A percentile compares a stretch with the other conserved stretches of the same genome.
Evolutionary conservation across 108 stramenopile genomes (phyloP).

Genomic region (Nitzschia putrida): DNA sequence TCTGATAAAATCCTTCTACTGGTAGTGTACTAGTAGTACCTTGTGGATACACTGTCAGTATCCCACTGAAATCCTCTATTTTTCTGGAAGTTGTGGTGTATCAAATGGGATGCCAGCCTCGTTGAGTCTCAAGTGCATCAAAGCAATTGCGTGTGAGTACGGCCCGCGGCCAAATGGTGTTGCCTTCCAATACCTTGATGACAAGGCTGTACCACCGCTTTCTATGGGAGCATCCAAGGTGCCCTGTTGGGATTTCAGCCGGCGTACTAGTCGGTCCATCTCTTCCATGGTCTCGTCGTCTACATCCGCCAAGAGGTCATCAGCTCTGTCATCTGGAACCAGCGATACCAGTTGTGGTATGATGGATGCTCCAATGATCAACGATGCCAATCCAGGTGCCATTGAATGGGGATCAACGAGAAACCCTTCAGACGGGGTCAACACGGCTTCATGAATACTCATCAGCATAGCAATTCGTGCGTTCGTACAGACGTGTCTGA

Average conservation of each 20-base stretch:
- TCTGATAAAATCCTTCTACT: too few relatives aligned
- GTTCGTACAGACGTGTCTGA: background rate
- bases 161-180: too few relatives aligned
- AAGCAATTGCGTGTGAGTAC: too few relatives aligned
- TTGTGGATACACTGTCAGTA: too few relatives aligned
- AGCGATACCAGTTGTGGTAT: slow-evolving; percentile 6
- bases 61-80: too few relatives aligned
- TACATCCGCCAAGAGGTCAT: background rate
- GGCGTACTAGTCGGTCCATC: background rate
- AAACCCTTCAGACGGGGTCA: slow-evolving; percentile 2
- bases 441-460: slow-evolving; percentile 2
- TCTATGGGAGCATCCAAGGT: too few relatives aligned
- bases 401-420: slow-evolving; percentile 1
- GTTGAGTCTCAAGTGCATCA: too few relatives aligned
- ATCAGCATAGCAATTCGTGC: slow-evolving; percentile 2
- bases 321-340: background rate
- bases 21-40: too few relatives aligned
- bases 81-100: too few relatives aligned
- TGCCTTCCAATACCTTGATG: too few relatives aligned
- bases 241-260: background rate
- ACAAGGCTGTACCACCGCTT: too few relatives aligned
- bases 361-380: background rate
- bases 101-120: too few relatives aligned
- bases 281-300: background rate
- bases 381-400: slow-evolving; percentile 9